Base-by-base conservation (phyloP, 495 filamentous ascomycete species). In the Extremus antarcticus region DNA sequence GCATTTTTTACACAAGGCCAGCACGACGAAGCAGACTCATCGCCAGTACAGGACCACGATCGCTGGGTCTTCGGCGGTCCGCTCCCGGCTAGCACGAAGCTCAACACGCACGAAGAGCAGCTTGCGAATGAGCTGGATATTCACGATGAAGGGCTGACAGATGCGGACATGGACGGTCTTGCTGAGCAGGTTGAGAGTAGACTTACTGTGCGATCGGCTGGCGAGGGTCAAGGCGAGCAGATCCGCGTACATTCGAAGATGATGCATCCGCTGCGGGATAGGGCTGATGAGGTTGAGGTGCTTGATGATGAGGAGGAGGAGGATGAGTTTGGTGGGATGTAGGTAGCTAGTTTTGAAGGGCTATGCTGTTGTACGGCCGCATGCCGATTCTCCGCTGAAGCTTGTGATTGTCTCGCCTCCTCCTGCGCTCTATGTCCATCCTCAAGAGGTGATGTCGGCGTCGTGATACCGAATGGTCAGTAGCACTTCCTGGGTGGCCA, bases 51-150 rank as follows among this genome's bases (percentile, higher is more conserved):
- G n/a, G n/a, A n/a, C n/a, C n/a, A 59, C 17, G 32, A 47, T 25
- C 19, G 47, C 10, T 61, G 58, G 58, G 2, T 57, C 3, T 61
- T 61, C 38, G 58, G 58, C 45, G 48, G 48, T 13, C 21, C 49
- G 3, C 39, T 61, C 13, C 58, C 58, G 21, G 2, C 54, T 2
- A 47, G 49, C 38, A 47, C 22, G 2, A 57, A 50, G 38, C 7
- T 61, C 7, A 61, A 61, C 25, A 24, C 24, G 4, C 46, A 48
- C 46, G 46, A 48, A 10, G 24, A 23, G 3, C 9, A 9, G 9
- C 20, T 9, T 3, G 4, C 7, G 4, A 17, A 23, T 17, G 41
- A 17, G 41, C n/a, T n/a, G 8, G 16, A 3, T 3, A n/a, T 8
- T 45, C 25, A 24, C 46, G 20, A 46, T 39, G 35, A 39, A 39